phyloP scores from a whole-genome alignment of 1,284 basidiomycete species.

The Serendipita sp. region DNA sequence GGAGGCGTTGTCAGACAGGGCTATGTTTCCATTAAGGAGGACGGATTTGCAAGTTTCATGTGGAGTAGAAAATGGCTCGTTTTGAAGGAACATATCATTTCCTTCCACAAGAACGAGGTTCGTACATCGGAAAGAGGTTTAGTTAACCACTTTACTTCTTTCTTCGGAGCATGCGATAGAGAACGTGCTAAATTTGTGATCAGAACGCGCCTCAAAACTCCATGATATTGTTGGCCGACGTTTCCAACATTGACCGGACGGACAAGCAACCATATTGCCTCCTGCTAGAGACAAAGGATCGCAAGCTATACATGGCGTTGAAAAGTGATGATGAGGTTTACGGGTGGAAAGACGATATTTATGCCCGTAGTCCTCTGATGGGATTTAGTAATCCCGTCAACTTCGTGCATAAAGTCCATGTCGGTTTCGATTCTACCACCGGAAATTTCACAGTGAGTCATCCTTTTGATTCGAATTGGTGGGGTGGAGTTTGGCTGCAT shows the following conservation, averaged over 20 bases:
- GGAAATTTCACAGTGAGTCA: slow-evolving; percentile 77
- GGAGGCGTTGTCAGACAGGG: slow-evolving; percentile 48
- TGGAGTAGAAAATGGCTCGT: slow-evolving; percentile 89
- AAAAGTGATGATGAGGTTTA: slow-evolving; percentile 95
- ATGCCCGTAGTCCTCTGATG: slow-evolving; percentile 81
- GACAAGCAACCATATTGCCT: slow-evolving; percentile 90
- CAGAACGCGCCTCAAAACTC: slow-evolving; percentile 53
- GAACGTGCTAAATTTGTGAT: neutral
- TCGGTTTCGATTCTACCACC: slow-evolving; percentile 88
- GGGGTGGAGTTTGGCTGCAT: too few relatives aligned
- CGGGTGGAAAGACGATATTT: slow-evolving; percentile 93
- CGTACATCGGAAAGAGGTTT: slow-evolving; percentile 19
- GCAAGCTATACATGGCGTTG: slow-evolving; percentile 62
- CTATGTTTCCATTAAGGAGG: slow-evolving; percentile 72
- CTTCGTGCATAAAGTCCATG: slow-evolving; percentile 96
- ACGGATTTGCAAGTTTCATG: slow-evolving; percentile 79
- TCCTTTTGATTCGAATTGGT: neutral
- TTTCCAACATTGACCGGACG: slow-evolving; percentile 77
- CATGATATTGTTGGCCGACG: slow-evolving; percentile 59
- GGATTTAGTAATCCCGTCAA: slow-evolving; percentile 90
- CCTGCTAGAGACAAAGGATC: slow-evolving; percentile 71
- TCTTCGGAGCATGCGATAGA: neutral
- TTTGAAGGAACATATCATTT: slow-evolving; percentile 66
- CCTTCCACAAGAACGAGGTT: slow-evolving; percentile 89
- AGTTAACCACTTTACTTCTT: slow-evolving; percentile 1